phyloP scores from a whole-genome alignment of 768 basidiomycete species.

The Podaxis mareebaensis region DNA sequence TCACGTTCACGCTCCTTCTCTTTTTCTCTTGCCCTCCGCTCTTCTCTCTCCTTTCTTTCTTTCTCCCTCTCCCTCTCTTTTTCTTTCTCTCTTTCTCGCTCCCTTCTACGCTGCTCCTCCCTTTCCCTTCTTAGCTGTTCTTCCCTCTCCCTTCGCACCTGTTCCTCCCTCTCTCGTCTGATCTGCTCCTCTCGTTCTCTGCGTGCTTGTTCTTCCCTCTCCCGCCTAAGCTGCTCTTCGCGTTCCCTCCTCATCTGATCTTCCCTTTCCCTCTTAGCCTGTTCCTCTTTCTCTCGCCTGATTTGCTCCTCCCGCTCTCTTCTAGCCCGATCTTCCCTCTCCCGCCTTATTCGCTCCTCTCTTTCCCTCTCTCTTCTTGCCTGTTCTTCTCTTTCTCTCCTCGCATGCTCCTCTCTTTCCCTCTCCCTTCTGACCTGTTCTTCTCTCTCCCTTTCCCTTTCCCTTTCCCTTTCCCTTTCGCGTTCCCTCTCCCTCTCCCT shows the following conservation, averaged over 20 bases:
- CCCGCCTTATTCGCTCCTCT: slow-evolving; percentile 17
- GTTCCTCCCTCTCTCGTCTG: slow-evolving; percentile 17
- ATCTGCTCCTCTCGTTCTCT: slow-evolving; percentile 11
- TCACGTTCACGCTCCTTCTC: slow-evolving; percentile 14
- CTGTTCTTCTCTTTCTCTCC: slow-evolving; percentile 16
- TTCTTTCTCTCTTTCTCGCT: slow-evolving; percentile 20
- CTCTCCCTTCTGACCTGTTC: slow-evolving; percentile 1
- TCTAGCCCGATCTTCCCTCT: slow-evolving; percentile 9
- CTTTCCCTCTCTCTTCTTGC: slow-evolving; percentile 9
- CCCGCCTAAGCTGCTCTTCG: slow-evolving; percentile 17
- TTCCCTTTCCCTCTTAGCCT: slow-evolving; percentile 24
- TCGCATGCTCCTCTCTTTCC: slow-evolving; percentile 20
- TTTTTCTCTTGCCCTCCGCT: slow-evolving; percentile 17
- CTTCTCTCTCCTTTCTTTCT: slow-evolving; percentile 15
- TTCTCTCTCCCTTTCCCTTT: slow-evolving; percentile 17
- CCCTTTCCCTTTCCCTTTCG: too few species aligned
- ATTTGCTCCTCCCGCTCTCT: slow-evolving; percentile 18
- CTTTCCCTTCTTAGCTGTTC: slow-evolving; percentile 17
- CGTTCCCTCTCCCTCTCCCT: slow-evolving; percentile 11
- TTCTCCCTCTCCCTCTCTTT: slow-evolving; percentile 6
- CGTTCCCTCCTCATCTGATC: slow-evolving; percentile 13
- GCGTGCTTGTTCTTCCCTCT: slow-evolving; percentile 17
- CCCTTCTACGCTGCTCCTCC: slow-evolving; percentile 21
- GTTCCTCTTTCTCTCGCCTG: slow-evolving; percentile 19
- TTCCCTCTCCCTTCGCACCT: slow-evolving; percentile 15